Conservation (phyloP, 192 early-diverging fungal species). For the Dispira parvispora region DNA sequence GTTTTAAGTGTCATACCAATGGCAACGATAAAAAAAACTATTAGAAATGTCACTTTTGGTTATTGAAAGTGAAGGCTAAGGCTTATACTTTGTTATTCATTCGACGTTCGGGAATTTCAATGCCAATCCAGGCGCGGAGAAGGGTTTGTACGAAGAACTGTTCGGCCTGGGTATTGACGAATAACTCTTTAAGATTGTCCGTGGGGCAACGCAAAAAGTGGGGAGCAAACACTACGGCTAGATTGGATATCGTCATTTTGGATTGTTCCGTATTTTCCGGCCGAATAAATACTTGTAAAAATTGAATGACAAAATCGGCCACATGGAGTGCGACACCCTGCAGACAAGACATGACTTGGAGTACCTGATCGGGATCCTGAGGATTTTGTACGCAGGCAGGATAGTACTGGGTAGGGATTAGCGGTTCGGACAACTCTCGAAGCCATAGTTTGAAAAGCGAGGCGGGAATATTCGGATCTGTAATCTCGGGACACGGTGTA, state of each 20-base stretch:
- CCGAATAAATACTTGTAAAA: constrained; percentile 65
- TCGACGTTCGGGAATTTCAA: background rate
- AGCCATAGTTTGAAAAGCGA: constrained; percentile 89
- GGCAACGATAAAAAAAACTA: no score
- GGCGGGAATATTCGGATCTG: constrained; percentile 81
- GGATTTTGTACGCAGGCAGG: constrained; percentile 52
- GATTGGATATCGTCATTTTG: constrained; percentile 78
- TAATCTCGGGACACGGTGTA: constrained; percentile 39
- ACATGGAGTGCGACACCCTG: constrained; percentile 51
- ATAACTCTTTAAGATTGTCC: constrained; percentile 40
- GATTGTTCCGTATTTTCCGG: constrained; percentile 54
- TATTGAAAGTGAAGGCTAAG: no score
- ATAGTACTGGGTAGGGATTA: constrained; percentile 72
- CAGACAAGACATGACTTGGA: constrained; percentile 27
- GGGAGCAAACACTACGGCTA: constrained; percentile 97
- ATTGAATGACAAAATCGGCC: constrained; percentile 59
- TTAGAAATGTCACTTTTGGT: no score
- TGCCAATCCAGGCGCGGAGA: constrained; percentile 16
- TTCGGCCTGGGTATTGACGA: constrained; percentile 32
- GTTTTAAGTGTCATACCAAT: no score
- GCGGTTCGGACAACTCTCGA: constrained; percentile 78
- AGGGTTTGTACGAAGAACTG: constrained; percentile 26
- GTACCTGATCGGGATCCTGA: constrained; percentile 32
- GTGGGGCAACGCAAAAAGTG: constrained; percentile 75
- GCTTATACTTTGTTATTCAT: no score